Evolutionary conservation across 2,329 filamentous ascomycete species (phyloP).

Genomic region (Talaromyces sp.): DNA sequence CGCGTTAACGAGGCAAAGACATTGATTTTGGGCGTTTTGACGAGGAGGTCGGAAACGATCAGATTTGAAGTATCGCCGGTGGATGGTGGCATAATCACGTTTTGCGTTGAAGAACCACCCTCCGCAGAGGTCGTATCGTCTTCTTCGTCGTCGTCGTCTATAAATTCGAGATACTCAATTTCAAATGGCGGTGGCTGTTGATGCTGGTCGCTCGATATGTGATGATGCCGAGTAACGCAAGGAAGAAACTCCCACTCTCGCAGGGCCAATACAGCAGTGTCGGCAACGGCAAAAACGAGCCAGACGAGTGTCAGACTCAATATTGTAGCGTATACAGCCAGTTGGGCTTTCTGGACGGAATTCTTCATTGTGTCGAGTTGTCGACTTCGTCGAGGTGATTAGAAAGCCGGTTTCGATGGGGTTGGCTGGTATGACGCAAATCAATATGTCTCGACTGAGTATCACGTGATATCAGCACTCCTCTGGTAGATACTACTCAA

Average conservation of each 20-base stretch:
- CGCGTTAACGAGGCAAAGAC: slow-evolving; percentile 81
- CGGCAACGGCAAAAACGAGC: slow-evolving; percentile 2
- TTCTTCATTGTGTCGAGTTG: slow-evolving; percentile 13
- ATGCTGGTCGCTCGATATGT: not conserved
- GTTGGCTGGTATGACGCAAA: slow-evolving; percentile 19
- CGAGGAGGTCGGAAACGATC: slow-evolving; percentile 80
- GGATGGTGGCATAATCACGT: slow-evolving; percentile 26
- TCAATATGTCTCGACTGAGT: not conserved
- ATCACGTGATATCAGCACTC: slow-evolving; percentile 1
- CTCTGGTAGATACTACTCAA: not conserved
- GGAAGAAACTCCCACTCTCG: slow-evolving; percentile 7
- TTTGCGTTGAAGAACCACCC: not conserved
- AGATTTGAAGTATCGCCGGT: slow-evolving; percentile 45
- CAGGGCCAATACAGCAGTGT: slow-evolving; percentile 13
- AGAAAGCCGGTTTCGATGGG: not conserved
- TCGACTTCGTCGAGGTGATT: not conserved
- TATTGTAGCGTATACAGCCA: slow-evolving; percentile 15
- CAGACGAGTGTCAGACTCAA: slow-evolving; percentile 12
- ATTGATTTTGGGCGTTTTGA: slow-evolving; percentile 73
- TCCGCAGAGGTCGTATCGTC: not conserved
- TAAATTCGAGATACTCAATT: not conserved
- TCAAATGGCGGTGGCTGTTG: not conserved
- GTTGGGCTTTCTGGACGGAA: slow-evolving; percentile 12
- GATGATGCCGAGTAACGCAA: slow-evolving; percentile 2
- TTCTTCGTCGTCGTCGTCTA: not conserved